These are phyloP conservation scores for Goffeauzyma gilvescens DNA, from an alignment of 768 basidiomycete species.

Conservation along the genomic window DNA sequence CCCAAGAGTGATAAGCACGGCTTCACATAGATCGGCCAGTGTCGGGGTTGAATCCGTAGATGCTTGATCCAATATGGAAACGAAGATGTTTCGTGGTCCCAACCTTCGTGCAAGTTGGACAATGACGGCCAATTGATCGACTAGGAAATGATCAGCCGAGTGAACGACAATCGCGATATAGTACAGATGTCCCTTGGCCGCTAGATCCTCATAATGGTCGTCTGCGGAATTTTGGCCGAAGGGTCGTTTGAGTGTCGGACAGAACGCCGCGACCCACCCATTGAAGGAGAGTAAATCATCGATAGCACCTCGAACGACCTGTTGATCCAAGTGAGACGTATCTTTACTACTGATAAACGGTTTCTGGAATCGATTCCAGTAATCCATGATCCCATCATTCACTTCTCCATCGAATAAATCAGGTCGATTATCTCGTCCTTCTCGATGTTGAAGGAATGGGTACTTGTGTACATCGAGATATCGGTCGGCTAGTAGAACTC, in stretches of 20 bases:
- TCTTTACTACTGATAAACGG: constrained; percentile 72
- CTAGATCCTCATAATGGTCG: constrained; percentile 73
- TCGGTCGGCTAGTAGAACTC: constrained; percentile 48
- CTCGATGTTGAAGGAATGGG: constrained; percentile 66
- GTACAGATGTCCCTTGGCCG: constrained; percentile 64
- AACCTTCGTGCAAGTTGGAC: constrained; percentile 83
- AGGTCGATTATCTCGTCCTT: constrained; percentile 61
- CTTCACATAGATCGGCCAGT: constrained; percentile 81
- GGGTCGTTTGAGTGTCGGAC: constrained; percentile 80
- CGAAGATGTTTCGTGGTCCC: constrained; percentile 75
- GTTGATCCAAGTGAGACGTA: constrained; percentile 72
- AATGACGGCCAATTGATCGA: constrained; percentile 94
- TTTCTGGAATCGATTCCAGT: constrained; percentile 78
- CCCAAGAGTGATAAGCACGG: constrained; percentile 77
- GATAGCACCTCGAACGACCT: constrained; percentile 70
- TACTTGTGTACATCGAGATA: constrained; percentile 73
- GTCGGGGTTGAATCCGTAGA: constrained; percentile 90
- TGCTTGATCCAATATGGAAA: constrained; percentile 93
- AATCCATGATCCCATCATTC: constrained; percentile 58
- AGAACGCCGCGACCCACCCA: constrained; percentile 93
- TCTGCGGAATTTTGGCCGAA: constrained; percentile 80
- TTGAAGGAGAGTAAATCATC: constrained; percentile 89
- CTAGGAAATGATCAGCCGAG: constrained; percentile 95
- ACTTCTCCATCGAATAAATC: constrained; percentile 65
- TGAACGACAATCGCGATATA: constrained; percentile 90